Evolutionary conservation across 1,284 basidiomycete species (phyloP).

Genomic region (Polyporus tsugae): DNA sequence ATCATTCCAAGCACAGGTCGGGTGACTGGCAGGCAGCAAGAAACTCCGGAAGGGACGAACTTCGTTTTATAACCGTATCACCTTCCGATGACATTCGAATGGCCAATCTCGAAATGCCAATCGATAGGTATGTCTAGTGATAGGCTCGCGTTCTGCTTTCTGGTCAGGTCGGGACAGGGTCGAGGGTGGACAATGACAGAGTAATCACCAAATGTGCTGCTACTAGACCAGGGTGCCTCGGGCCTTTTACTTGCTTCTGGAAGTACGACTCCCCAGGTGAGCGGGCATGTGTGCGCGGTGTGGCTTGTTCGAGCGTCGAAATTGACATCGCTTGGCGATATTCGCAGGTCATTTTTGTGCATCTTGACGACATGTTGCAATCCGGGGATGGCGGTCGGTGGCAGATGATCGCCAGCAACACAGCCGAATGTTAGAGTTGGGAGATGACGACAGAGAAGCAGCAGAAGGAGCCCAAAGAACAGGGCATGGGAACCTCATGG

Average conservation of each 20-base stretch:
- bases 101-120: not conserved
- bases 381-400: not conserved
- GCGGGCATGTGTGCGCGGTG: constrained; percentile 7
- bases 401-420: not conserved
- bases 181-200: not conserved
- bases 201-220: not conserved
- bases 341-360: not conserved
- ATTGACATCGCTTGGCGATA: constrained; percentile 22
- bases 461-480: not conserved
- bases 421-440: not conserved
- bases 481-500: constrained; percentile 5
- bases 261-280: not conserved
- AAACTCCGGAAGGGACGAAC: not conserved
- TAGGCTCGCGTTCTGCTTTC: not conserved
- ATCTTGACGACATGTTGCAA: constrained; percentile 3
- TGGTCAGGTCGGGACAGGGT: not conserved
- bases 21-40: not conserved
- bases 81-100: not conserved
- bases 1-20: not conserved
- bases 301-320: not conserved
- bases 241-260: not conserved
- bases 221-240: constrained; percentile 1
- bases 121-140: not conserved
- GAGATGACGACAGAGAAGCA: constrained; percentile 8
- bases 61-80: not conserved